phyloP scores from a whole-genome alignment of 192 early-diverging fungal species.

The Radiomyces spectabilis region DNA sequence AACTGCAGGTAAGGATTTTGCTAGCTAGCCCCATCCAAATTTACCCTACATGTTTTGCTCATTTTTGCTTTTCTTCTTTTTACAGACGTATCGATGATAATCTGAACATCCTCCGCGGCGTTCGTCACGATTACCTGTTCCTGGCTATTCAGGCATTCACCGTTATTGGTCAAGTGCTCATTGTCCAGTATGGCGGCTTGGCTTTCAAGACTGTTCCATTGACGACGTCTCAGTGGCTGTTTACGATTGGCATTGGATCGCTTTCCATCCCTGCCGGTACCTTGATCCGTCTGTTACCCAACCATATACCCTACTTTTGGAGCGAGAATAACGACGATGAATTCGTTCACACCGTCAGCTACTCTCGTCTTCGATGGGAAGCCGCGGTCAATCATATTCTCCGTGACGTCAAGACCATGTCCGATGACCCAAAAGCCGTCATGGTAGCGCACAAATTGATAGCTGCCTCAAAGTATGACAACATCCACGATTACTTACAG shows the following conservation, averaged over 20 bases:
- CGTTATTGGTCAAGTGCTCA: conserved; percentile 65
- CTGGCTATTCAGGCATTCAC: conserved; percentile 65
- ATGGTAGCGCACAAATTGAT: no score
- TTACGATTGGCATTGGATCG: conserved; percentile 70
- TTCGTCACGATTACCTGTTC: conserved; percentile 74
- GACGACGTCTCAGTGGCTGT: conserved; percentile 59
- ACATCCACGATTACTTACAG: no score
- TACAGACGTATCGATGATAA: conserved; percentile 67
- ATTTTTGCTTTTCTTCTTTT: no score
- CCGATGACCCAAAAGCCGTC: no score
- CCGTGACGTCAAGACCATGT: no score
- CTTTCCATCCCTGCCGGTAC: conserved; percentile 75
- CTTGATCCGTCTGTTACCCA: conserved; percentile 70
- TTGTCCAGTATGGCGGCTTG: conserved; percentile 77
- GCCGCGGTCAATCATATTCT: no score
- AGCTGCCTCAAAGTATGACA: no score
- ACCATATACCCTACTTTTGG: conserved; percentile 5
- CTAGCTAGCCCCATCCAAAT: no score
- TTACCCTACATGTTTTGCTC: no score
- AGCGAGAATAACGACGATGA: conserved; percentile 33
- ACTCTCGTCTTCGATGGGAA: conserved; percentile 18
- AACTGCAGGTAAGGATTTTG: no score
- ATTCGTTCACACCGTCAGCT: conserved; percentile 13
- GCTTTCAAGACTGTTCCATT: conserved; percentile 80
- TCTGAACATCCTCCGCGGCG: conserved; percentile 82